A percentile compares a stretch with the other conserved stretches of the same genome.
phyloP scores from a whole-genome alignment of 2,329 filamentous ascomycete species.

The Pseudogymnoascus sp. region DNA sequence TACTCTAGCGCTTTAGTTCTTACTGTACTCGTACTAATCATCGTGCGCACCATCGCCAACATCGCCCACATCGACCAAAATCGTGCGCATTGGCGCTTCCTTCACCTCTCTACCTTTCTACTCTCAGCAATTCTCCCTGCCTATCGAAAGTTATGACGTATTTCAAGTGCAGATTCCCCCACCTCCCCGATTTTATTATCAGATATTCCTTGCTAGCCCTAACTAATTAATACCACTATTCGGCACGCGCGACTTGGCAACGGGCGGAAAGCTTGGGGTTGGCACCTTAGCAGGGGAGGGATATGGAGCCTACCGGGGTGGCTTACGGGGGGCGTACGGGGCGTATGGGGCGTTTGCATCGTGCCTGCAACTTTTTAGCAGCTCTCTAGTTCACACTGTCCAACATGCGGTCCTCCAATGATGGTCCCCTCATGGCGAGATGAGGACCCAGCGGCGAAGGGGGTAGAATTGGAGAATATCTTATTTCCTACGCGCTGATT shows the following conservation, averaged over 20 bases:
- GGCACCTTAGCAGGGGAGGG: neutral
- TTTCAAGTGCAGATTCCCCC: neutral
- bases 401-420: conserved; percentile 1
- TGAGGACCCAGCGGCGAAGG: conserved; percentile 5
- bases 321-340: neutral
- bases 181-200: conserved; percentile 4
- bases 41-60: too few relatives aligned
- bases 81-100: neutral
- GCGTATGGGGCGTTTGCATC: neutral
- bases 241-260: conserved; percentile 1
- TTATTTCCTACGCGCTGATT: conserved; percentile 1
- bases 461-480: conserved; percentile 4
- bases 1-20: too few relatives aligned
- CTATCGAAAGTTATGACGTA: neutral
- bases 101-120: neutral
- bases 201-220: neutral
- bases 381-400: neutral
- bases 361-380: neutral
- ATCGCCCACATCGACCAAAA: neutral
- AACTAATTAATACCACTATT: neutral
- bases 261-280: conserved; percentile 1
- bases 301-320: neutral
- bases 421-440: neutral
- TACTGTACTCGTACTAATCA: too few relatives aligned
- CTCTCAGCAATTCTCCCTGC: neutral